A percentile compares a stretch with the other conserved stretches of the same genome.
Conservation (phyloP, 352 stramenopile genomes). For the Phytophthora idaei region DNA sequence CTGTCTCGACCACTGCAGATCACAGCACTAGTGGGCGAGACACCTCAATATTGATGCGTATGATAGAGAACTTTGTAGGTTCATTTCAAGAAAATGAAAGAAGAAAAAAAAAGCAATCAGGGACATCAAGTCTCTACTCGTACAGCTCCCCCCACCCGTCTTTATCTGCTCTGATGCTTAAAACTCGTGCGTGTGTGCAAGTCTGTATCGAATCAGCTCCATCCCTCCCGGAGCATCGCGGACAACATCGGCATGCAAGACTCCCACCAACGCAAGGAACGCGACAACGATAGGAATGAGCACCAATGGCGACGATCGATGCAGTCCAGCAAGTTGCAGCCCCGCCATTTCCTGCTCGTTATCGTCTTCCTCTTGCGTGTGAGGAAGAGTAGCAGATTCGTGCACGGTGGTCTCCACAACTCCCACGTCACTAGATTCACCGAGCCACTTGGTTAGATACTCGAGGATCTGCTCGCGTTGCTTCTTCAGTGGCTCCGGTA, state of each 20-base stretch:
- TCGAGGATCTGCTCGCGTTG: slow-evolving; percentile 68
- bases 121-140: neutral
- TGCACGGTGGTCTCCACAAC: slow-evolving; percentile 14
- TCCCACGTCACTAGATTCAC: slow-evolving; percentile 12
- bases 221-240: slow-evolving; percentile 48
- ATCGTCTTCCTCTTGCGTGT: slow-evolving; percentile 23
- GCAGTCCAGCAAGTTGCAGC: slow-evolving; percentile 29
- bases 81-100: slow-evolving; percentile 20
- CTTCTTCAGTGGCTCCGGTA: slow-evolving; percentile 64
- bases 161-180: slow-evolving; percentile 22
- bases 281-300: slow-evolving; percentile 69
- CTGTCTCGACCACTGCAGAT: slow-evolving; percentile 13
- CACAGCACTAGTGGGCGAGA: neutral
- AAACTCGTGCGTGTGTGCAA: slow-evolving; percentile 38
- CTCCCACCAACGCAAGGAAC: slow-evolving; percentile 51
- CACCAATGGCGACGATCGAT: slow-evolving; percentile 67
- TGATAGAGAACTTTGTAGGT: slow-evolving; percentile 29
- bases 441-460: slow-evolving; percentile 75
- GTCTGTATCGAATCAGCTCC: slow-evolving; percentile 48
- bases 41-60: slow-evolving; percentile 27
- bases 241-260: slow-evolving; percentile 62
- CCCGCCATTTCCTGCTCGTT: slow-evolving; percentile 27
- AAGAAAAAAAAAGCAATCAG: neutral
- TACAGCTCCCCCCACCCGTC: slow-evolving; percentile 3
- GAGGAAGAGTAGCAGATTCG: slow-evolving; percentile 14